Base-by-base conservation (phyloP, 2,329 filamentous ascomycete species). In the Ceratocystis harringtonii region DNA sequence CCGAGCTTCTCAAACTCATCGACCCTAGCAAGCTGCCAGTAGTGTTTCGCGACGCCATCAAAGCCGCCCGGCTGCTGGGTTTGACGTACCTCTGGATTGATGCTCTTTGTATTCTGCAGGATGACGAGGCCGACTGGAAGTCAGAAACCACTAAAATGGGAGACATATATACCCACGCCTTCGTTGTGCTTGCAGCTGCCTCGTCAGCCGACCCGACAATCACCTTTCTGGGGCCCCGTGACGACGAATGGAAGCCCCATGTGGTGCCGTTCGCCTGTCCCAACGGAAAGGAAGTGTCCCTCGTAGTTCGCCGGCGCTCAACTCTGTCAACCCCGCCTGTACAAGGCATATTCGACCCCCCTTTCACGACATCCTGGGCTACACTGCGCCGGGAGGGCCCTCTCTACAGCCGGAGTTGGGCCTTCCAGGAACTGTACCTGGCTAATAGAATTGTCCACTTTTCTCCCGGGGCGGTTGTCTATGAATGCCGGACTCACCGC, bases 21-120 rank as follows among this genome's bases (percentile, higher is more conserved):
- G 60, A 62, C 6, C 4, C 28, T 15, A 60, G 44, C 25, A 19
- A 55, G 10, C 66, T 71, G 1, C 70, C 70, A 8, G 63, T 52
- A 3, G 70, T 69, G 5, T 71, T 74, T n/a, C 66, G 62, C 3
- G 71, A 74, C 45, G 70, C 71, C 1, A 69, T 75, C 36, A n/a
- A 28, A 0, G 64, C 74, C 4, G 68, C 71, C 3, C 68, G 69
- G 1, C 36, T 62, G 3, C 69, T 74, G 2, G 61, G 65, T 0
- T 32, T 73, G 7, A 48, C 55, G 0, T 74, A 72, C 61, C 55
- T 75, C 0, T 75, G 73, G 74, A 72, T 74, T 32, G 72, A 75
- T 67, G 70, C 72, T 3, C 58, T 74, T 0, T 74, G 73, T 45
- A 74, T 74, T 7, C 44, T 73, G n/a, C 73, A 74, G 41, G 69